Conservation (phyloP, 768 basidiomycete genomes). For the Pholiota conissans region DNA sequence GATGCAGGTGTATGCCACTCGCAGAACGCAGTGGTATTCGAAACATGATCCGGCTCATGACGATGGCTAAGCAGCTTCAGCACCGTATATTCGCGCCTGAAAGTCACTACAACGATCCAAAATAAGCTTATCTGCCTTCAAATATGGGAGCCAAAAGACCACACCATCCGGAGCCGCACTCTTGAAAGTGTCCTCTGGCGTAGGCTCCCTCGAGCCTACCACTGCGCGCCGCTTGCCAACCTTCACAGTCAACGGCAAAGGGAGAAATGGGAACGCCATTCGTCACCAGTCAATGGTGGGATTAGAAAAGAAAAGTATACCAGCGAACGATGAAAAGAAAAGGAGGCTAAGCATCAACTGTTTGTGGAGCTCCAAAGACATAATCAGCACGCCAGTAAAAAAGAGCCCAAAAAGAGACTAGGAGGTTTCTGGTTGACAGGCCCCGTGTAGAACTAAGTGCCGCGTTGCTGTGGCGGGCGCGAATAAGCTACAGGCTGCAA, state of each 20-base stretch:
- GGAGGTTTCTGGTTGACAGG: not conserved
- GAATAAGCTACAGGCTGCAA: no score
- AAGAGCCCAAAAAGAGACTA: not conserved
- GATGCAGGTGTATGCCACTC: slow-evolving; percentile 5
- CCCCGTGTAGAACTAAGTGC: not conserved
- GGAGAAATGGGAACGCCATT: not conserved
- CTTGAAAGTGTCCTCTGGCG: not conserved
- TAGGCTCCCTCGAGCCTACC: not conserved
- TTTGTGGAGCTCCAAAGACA: not conserved
- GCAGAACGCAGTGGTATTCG: not conserved
- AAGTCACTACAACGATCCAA: not conserved
- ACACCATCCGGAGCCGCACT: not conserved
- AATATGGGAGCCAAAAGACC: not conserved
- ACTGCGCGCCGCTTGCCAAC: not conserved
- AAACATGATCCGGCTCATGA: not conserved
- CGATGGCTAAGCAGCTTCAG: not conserved
- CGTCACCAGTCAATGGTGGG: not conserved
- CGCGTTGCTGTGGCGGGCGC: not conserved
- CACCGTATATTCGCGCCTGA: slow-evolving; percentile 3
- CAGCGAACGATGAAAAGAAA: no score
- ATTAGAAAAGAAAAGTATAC: not conserved
- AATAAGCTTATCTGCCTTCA: not conserved
- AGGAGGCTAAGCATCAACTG: no score
- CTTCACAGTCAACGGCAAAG: not conserved
- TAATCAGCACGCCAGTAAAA: not conserved